Conservation (phyloP, 345 rosid genomes). For the Populus tremula region DNA sequence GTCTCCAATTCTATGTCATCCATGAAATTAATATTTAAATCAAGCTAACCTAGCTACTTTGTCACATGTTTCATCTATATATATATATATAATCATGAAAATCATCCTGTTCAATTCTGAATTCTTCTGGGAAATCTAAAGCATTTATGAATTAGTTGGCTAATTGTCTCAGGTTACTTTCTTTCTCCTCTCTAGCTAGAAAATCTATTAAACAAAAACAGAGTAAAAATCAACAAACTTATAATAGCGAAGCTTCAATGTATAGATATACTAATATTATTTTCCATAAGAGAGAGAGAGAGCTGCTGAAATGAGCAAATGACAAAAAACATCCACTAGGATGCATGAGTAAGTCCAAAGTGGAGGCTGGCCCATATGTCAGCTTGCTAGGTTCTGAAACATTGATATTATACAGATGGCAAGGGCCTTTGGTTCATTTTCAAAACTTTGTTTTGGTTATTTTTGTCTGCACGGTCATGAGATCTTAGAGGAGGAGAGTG, state of each 20-base stretch:
- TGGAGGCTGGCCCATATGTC: conserved; percentile 28
- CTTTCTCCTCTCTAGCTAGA: neutral
- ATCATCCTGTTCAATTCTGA: neutral
- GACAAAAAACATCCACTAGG: neutral
- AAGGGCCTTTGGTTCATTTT: conserved; percentile 17
- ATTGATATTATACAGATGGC: conserved; percentile 10
- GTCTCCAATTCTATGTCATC: conserved; percentile 14
- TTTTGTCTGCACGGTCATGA: conserved; percentile 31
- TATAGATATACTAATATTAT: neutral
- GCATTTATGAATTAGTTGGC: neutral
- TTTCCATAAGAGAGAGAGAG: neutral
- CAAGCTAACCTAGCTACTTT: neutral
- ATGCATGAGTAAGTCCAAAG: neutral
- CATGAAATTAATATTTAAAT: conserved; percentile 22
- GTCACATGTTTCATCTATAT: neutral
- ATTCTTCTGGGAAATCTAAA: neutral
- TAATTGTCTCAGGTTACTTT: neutral
- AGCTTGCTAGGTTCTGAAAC: conserved; percentile 18
- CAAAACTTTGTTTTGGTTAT: conserved; percentile 3
- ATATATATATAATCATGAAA: neutral
- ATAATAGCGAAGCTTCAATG: neutral
- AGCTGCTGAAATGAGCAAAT: too few species aligned
- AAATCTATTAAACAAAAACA: too few species aligned
- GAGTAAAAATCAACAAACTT: too few species aligned
- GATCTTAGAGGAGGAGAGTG: conserved; percentile 18